Percentiles rank a stretch among this genome's conserved stretches.
Evolutionary conservation across 108 stramenopile species (phyloP).

Genomic region (Nannochloropsis salina): DNA sequence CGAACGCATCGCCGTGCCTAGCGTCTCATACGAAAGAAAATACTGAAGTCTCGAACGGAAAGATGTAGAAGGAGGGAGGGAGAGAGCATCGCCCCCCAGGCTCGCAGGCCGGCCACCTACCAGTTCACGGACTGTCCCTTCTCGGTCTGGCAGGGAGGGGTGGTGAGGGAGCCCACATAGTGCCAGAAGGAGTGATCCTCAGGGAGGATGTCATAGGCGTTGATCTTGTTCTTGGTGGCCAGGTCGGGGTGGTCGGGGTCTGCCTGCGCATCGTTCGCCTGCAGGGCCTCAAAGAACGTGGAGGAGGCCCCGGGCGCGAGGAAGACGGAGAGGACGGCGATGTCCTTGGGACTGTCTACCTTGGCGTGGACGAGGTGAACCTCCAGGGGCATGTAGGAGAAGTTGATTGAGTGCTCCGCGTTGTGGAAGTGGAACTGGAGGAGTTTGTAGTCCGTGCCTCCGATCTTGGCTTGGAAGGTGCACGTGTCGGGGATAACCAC

Average conservation of each 20-base stretch:
- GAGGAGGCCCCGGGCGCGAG: neutral
- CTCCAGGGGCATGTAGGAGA: neutral
- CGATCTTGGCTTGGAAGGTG: neutral
- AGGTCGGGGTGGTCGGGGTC: neutral
- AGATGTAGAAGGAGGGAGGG: neutral
- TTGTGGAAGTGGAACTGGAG: constrained; percentile 12
- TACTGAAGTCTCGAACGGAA: neutral
- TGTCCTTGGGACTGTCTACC: neutral
- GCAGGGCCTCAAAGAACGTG: neutral
- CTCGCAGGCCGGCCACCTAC: neutral
- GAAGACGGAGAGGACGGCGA: neutral
- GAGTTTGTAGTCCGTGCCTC: neutral
- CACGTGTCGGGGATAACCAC: neutral
- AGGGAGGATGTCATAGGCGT: constrained; percentile 25
- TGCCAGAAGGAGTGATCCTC: constrained; percentile 20
- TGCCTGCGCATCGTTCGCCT: neutral
- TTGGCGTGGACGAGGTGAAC: neutral
- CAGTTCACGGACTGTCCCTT: neutral
- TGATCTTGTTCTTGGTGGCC: neutral
- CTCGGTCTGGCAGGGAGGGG: constrained; percentile 28
- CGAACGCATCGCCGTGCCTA: too few species aligned
- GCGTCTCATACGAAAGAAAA: too few species aligned
- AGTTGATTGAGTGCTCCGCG: neutral
- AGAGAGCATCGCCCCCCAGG: neutral
- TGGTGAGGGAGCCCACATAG: constrained; percentile 33